phyloP scores from a whole-genome alignment of 768 basidiomycete species.

The Jaapia argillacea region DNA sequence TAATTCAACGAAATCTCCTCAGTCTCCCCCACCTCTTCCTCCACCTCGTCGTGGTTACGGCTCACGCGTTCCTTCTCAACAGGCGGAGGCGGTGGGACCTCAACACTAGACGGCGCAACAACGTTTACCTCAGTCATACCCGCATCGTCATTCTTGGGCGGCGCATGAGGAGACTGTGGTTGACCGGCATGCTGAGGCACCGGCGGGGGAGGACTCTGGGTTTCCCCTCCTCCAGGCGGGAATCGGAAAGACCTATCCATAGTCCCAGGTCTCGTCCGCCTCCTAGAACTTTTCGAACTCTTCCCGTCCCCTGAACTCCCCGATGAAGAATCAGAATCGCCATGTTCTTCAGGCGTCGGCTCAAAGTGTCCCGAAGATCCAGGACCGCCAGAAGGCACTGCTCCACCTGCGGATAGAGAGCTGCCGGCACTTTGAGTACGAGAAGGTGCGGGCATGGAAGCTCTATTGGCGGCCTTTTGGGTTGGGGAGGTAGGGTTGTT shows the following conservation, averaged over 20 bases:
- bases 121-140: too few relatives aligned
- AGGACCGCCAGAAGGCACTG: background rate
- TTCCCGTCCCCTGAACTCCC: slow-evolving; percentile 6
- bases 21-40: slow-evolving; percentile 73
- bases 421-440: slow-evolving; percentile 20
- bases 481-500: slow-evolving; percentile 19
- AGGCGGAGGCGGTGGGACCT: slow-evolving; percentile 74
- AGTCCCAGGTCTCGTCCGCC: slow-evolving; percentile 42
- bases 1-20: slow-evolving; percentile 47
- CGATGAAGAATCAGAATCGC: slow-evolving; percentile 23
- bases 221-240: slow-evolving; percentile 34
- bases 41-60: slow-evolving; percentile 37
- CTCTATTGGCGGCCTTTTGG: slow-evolving; percentile 37
- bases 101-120: slow-evolving; percentile 53
- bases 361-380: slow-evolving; percentile 26
- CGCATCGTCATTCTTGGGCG: slow-evolving; percentile 1
- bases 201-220: too few relatives aligned
- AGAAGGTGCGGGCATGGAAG: slow-evolving; percentile 58
- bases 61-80: slow-evolving; percentile 57
- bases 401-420: background rate
- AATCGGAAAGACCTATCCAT: slow-evolving; percentile 77
- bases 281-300: slow-evolving; percentile 10
- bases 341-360: slow-evolving; percentile 41
- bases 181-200: too few relatives aligned
- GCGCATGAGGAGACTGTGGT: too few relatives aligned